phyloP scores from a whole-genome alignment of 805 yeast species.

The Metschnikowia continentalis region DNA sequence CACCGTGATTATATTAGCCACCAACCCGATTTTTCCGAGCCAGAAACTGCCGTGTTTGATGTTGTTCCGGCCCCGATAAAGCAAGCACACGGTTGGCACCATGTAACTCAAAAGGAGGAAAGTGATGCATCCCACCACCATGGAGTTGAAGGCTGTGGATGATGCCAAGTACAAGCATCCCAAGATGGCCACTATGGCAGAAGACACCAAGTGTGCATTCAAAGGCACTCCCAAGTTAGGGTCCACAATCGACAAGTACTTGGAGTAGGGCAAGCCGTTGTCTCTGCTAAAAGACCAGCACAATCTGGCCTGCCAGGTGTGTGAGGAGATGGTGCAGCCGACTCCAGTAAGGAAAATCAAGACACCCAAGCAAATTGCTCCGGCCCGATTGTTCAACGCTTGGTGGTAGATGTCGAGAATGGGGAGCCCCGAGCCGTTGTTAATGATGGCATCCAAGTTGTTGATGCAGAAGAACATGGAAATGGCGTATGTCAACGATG shows the following conservation, averaged over 20 bases:
- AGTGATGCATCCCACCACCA: slow-evolving; percentile 36
- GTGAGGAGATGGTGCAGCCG: slow-evolving; percentile 38
- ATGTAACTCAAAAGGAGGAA: slow-evolving; percentile 34
- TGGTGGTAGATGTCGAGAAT: slow-evolving; percentile 39
- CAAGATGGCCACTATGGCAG: slow-evolving; percentile 30
- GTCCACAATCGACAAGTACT: slow-evolving; percentile 34
- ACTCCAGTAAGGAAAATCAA: slow-evolving; percentile 33
- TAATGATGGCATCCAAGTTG: slow-evolving; percentile 28
- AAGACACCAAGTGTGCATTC: slow-evolving; percentile 37
- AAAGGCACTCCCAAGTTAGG: slow-evolving; percentile 37
- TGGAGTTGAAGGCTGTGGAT: slow-evolving; percentile 38
- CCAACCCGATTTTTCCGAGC: slow-evolving; percentile 36
- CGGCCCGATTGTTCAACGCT: slow-evolving; percentile 31
- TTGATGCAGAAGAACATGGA: slow-evolving; percentile 38
- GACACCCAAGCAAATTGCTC: slow-evolving; percentile 35
- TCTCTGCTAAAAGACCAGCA: slow-evolving; percentile 44
- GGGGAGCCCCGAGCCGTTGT: slow-evolving; percentile 34
- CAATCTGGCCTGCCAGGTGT: slow-evolving; percentile 43
- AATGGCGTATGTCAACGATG: slow-evolving; percentile 37
- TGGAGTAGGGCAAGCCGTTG: slow-evolving; percentile 41
- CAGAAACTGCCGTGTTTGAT: slow-evolving; percentile 40
- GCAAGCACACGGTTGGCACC: slow-evolving; percentile 34
- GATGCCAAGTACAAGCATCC: slow-evolving; percentile 37
- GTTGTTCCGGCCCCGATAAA: slow-evolving; percentile 35
- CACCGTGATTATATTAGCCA: slow-evolving; percentile 31